Conservation (phyloP, 2,329 filamentous ascomycete genomes). For the Fusarium veterinarium region DNA sequence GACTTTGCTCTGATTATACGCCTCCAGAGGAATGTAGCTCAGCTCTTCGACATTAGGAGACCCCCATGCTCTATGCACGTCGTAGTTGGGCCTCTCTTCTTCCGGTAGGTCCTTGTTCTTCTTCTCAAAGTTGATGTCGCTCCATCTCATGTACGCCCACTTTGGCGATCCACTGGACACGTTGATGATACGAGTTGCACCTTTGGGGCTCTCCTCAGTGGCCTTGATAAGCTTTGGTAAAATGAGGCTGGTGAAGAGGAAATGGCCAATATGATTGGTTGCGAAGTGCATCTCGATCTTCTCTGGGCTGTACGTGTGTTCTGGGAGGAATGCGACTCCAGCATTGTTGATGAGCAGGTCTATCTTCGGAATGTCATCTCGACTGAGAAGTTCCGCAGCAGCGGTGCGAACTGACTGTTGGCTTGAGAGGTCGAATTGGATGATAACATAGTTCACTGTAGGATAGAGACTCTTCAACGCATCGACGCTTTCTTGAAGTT, state of each 20-base stretch:
- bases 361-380: background rate
- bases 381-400: background rate
- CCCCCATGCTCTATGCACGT: background rate
- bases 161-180: background rate
- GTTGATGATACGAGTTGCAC: background rate
- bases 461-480: background rate
- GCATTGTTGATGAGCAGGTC: background rate
- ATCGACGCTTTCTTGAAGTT: background rate
- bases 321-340: background rate
- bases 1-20: background rate
- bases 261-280: background rate
- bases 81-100: background rate
- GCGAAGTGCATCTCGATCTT: background rate
- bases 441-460: background rate
- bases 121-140: background rate
- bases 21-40: background rate
- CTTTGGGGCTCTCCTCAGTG: rapidly evolving
- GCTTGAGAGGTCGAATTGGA: background rate
- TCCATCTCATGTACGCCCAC: background rate
- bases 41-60: background rate
- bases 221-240: background rate
- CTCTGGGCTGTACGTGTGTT: background rate
- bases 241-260: background rate
- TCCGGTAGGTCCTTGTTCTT: background rate
- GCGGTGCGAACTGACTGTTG: background rate